Conservation (phyloP, 2,329 filamentous ascomycete genomes). For the Colletotrichum tamarilloi region DNA sequence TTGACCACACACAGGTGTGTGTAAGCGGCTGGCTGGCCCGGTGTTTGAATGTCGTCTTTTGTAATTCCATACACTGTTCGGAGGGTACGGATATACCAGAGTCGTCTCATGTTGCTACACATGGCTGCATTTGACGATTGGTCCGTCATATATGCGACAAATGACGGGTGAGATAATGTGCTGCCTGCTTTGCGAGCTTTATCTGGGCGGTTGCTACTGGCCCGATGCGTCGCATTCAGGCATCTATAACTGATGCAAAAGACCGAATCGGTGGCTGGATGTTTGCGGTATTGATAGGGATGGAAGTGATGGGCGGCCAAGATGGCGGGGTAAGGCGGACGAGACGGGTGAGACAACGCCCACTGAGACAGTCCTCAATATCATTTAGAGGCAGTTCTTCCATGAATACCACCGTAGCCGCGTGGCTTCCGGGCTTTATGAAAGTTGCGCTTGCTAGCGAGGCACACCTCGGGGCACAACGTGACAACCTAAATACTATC, state of each 20-base stretch:
- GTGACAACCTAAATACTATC: not conserved
- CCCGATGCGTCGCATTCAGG: constrained; percentile 5
- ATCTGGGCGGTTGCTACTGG: not conserved
- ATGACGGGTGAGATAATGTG: not conserved
- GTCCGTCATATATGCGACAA: not conserved
- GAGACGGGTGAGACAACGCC: not conserved
- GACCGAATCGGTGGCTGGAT: constrained; percentile 10
- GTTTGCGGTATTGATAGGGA: constrained; percentile 15
- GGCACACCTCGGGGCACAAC: not conserved
- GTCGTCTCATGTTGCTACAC: not conserved
- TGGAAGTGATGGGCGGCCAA: constrained; percentile 18
- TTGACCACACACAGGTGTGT: not conserved
- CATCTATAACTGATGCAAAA: constrained; percentile 4
- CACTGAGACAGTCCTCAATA: constrained; percentile 16
- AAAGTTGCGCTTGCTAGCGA: not conserved
- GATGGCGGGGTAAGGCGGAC: constrained; percentile 24
- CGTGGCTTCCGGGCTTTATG: not conserved
- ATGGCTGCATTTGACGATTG: not conserved
- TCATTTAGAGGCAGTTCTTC: constrained; percentile 19
- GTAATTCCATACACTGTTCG: not conserved
- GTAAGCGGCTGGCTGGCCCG: not conserved
- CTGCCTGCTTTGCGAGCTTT: not conserved
- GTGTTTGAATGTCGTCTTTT: constrained; percentile 9
- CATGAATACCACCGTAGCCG: not conserved
- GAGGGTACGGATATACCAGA: not conserved